Percentiles rank a stretch among this genome's conserved stretches.
Conservation (phyloP, 495 filamentous ascomycete species). For the Penicillium verhagenii region DNA sequence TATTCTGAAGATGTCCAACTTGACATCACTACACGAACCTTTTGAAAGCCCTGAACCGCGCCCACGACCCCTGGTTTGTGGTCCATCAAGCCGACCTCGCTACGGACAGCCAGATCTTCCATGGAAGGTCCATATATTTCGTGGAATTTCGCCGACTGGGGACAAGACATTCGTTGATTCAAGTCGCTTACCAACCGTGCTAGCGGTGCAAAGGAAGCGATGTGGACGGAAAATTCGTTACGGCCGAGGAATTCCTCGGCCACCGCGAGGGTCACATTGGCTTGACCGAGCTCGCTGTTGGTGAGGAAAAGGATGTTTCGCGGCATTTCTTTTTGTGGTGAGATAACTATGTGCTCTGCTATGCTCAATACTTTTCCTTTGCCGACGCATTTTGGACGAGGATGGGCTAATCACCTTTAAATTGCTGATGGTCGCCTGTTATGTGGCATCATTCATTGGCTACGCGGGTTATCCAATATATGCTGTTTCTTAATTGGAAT, state of each 20-base stretch:
- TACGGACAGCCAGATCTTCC: constrained; percentile 43
- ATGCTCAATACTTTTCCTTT: too few relatives aligned
- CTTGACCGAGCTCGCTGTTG: constrained; percentile 55
- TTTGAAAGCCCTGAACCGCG: constrained; percentile 35
- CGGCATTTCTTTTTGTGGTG: neutral
- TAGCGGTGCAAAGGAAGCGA: constrained; percentile 50
- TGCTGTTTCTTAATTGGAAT: too few relatives aligned
- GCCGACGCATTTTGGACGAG: too few relatives aligned
- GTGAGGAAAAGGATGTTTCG: constrained; percentile 49
- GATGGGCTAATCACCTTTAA: too few relatives aligned
- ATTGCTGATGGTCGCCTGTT: too few relatives aligned
- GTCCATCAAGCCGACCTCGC: constrained; percentile 27
- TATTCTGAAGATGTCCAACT: constrained; percentile 51
- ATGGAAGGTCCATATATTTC: constrained; percentile 40
- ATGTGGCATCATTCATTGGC: too few relatives aligned
- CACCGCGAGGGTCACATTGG: constrained; percentile 54
- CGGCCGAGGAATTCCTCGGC: constrained; percentile 49
- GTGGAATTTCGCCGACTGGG: constrained; percentile 35
- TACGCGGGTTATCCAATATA: too few relatives aligned
- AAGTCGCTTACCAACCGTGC: constrained; percentile 26
- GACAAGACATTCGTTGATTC: constrained; percentile 21
- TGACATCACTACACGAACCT: constrained; percentile 33
- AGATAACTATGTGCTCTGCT: neutral
- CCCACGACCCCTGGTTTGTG: constrained; percentile 40
- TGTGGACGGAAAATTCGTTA: constrained; percentile 46